phyloP scores from a whole-genome alignment of 345 rosid genomes.

The Populus alba region DNA sequence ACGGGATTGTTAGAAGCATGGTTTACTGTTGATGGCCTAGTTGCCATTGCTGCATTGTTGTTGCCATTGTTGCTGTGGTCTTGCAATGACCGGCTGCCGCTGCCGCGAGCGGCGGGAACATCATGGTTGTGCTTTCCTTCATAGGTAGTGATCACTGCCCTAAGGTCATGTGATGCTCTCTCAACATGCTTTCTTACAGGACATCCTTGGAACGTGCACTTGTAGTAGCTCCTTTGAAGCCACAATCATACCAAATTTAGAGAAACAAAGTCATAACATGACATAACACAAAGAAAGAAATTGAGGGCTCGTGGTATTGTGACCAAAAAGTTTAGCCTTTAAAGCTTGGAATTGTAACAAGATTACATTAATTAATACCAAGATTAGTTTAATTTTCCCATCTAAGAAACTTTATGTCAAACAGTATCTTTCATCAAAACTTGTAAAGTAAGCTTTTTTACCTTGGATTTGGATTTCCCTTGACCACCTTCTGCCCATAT shows the following conservation, averaged over 20 bases:
- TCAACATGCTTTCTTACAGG: constrained; percentile 90
- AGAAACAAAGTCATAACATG: neutral
- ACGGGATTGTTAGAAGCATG: constrained; percentile 22
- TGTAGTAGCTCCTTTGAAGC: constrained; percentile 76
- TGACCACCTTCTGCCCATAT: constrained; percentile 95
- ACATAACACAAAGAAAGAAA: neutral
- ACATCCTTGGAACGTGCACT: constrained; percentile 76
- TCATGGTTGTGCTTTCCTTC: constrained; percentile 97
- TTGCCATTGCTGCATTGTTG: constrained; percentile 28
- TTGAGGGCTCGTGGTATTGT: neutral
- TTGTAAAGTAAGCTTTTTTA: constrained; percentile 4
- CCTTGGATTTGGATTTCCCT: constrained; percentile 96
- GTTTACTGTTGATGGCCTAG: constrained; percentile 32
- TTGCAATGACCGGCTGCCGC: constrained; percentile 44
- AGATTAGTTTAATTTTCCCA: neutral
- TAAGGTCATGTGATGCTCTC: constrained; percentile 73
- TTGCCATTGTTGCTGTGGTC: constrained; percentile 18
- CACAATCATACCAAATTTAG: neutral
- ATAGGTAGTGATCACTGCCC: constrained; percentile 90
- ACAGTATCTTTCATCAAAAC: neutral
- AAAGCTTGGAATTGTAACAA: neutral
- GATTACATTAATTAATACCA: neutral
- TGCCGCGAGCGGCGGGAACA: constrained; percentile 77
- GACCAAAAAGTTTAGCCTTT: neutral
- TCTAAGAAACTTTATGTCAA: neutral